phyloP scores from a whole-genome alignment of 2,329 filamentous ascomycete genomes.

The Aquanectria penicillioides region DNA sequence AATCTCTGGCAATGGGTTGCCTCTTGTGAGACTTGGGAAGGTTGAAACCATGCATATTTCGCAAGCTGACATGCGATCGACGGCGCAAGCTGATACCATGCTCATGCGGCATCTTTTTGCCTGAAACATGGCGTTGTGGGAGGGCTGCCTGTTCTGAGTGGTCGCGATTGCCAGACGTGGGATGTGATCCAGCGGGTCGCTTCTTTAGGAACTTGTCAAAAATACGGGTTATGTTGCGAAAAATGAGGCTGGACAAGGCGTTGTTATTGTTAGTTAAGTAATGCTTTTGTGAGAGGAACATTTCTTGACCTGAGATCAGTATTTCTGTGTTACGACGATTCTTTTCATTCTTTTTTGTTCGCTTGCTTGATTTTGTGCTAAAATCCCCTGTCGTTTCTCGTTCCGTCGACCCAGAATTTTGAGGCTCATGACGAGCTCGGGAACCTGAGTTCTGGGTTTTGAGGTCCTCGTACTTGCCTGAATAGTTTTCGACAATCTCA shows the following conservation, averaged over 20 bases:
- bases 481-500: constrained; percentile 42
- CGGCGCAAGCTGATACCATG: constrained; percentile 58
- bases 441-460: constrained; percentile 9
- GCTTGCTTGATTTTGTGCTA: constrained; percentile 25
- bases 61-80: constrained; percentile 64
- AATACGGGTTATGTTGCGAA: background rate
- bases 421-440: no score
- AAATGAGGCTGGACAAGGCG: background rate
- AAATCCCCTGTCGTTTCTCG: constrained; percentile 8
- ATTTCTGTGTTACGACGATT: background rate
- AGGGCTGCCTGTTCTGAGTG: constrained; percentile 35
- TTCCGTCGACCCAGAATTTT: no score
- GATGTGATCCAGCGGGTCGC: constrained; percentile 10
- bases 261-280: constrained; percentile 1
- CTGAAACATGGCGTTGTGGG: constrained; percentile 38
- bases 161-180: constrained; percentile 18
- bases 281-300: background rate
- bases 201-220: background rate
- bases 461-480: constrained; percentile 24
- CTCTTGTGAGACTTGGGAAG: constrained; percentile 64
- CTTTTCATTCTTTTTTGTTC: background rate
- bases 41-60: constrained; percentile 60
- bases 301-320: background rate
- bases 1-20: constrained; percentile 77
- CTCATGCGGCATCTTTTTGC: constrained; percentile 39